These are phyloP conservation scores for Gamarada debralockiae DNA, from an alignment of 495 filamentous ascomycete genomes.

Conservation along the genomic window DNA sequence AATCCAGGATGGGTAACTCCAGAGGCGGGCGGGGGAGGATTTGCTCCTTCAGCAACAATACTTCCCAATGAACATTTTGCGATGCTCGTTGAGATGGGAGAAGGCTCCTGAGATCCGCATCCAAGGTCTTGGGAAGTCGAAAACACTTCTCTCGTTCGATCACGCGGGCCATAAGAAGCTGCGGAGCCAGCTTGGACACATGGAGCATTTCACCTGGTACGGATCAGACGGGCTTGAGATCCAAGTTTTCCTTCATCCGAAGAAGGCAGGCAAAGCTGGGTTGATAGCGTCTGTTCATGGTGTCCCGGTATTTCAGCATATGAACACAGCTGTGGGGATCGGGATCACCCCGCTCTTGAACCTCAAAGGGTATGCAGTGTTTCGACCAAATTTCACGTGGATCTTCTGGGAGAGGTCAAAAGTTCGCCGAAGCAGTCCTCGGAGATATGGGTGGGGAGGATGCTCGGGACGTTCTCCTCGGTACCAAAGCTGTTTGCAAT, in stretches of 20 bases:
- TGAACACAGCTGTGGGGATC: background rate
- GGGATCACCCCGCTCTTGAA: background rate
- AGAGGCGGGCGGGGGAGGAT: too few relatives aligned
- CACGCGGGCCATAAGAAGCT: too few relatives aligned
- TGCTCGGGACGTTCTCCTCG: background rate
- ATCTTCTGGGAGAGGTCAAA: background rate
- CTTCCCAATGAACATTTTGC: background rate
- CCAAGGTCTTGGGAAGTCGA: background rate
- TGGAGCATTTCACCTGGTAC: background rate
- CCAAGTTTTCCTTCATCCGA: background rate
- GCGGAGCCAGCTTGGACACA: background rate
- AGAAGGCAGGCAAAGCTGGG: background rate
- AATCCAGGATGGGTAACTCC: too few relatives aligned
- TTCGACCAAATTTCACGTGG: background rate
- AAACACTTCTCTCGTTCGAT: too few relatives aligned
- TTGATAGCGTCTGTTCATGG: background rate
- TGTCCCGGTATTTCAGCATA: background rate
- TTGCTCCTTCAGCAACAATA: background rate
- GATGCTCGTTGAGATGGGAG: background rate
- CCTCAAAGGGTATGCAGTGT: background rate
- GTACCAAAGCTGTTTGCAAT: background rate
- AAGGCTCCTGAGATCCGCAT: background rate
- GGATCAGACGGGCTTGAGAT: background rate
- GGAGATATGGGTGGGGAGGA: conserved; percentile 4
- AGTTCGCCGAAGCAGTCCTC: background rate